phyloP scores from a whole-genome alignment of 2,329 filamentous ascomycete species.

The Cladosporium sphaerospermum region DNA sequence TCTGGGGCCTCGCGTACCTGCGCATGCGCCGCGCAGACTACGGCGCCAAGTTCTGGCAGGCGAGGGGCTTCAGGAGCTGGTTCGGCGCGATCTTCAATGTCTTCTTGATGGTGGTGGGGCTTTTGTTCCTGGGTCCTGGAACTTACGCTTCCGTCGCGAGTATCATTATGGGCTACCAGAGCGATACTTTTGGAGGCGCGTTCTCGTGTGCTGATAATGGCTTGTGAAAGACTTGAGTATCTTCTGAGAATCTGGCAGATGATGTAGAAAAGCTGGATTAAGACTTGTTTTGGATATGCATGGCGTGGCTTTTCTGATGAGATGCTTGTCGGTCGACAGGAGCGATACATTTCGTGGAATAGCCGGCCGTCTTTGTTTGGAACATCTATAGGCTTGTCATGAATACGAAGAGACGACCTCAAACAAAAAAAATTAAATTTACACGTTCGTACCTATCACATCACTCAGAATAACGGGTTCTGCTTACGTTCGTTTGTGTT shows the following conservation, averaged over 20 bases:
- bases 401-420: too few species aligned
- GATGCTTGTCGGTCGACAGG: too few species aligned
- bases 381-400: too few species aligned
- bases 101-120: conserved; percentile 63
- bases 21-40: conserved; percentile 65
- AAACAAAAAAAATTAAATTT: too few species aligned
- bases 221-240: conserved; percentile 8
- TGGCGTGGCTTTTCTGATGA: too few species aligned
- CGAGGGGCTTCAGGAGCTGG: conserved; percentile 47
- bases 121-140: conserved; percentile 76
- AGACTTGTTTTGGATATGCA: too few species aligned
- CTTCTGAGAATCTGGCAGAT: not conserved
- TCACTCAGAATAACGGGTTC: too few species aligned
- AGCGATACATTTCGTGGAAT: too few species aligned
- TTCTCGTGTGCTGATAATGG: conserved; percentile 71
- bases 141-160: conserved; percentile 70
- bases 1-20: conserved; percentile 79
- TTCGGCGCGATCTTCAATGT: conserved; percentile 62
- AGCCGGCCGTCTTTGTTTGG: too few species aligned
- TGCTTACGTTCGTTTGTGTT: too few species aligned
- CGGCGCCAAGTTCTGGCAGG: conserved; percentile 47
- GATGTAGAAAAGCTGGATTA: too few species aligned
- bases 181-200: conserved; percentile 59
- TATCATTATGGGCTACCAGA: conserved; percentile 66
- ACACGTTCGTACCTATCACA: too few species aligned